Percentiles rank a stretch among this genome's conserved stretches.
phyloP scores from a whole-genome alignment of 2,329 filamentous ascomycete species.

The Onygenales sp. region DNA sequence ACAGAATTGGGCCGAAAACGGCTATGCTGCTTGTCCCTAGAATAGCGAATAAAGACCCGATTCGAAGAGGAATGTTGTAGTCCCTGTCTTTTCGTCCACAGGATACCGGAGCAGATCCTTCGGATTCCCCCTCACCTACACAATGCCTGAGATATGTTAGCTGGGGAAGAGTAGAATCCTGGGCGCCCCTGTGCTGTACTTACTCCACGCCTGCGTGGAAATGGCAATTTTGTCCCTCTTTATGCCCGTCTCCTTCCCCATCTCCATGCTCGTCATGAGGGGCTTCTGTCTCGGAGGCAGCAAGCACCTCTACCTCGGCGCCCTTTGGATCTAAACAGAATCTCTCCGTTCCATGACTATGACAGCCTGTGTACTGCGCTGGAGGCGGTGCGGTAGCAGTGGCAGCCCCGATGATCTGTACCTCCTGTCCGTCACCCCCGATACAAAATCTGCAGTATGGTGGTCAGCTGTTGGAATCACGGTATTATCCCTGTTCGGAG shows the following conservation, averaged over 20 bases:
- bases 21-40: slow-evolving; percentile 59
- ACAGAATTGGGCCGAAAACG: slow-evolving; percentile 58
- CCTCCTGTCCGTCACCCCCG: slow-evolving; percentile 25
- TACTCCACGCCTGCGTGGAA: slow-evolving; percentile 69
- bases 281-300: slow-evolving; percentile 19
- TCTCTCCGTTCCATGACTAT: slow-evolving; percentile 48
- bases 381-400: slow-evolving; percentile 50
- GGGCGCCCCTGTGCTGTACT: slow-evolving; percentile 21
- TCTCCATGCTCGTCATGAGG: slow-evolving; percentile 18
- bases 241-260: slow-evolving; percentile 19
- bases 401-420: slow-evolving; percentile 31
- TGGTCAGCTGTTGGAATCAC: background rate
- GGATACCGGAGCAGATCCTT: slow-evolving; percentile 15
- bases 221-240: slow-evolving; percentile 46
- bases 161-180: background rate
- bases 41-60: slow-evolving; percentile 65
- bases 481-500: background rate
- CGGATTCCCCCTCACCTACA: slow-evolving; percentile 37
- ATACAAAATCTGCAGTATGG: slow-evolving; percentile 23
- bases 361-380: slow-evolving; percentile 55
- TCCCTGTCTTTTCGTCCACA: slow-evolving; percentile 45
- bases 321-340: slow-evolving; percentile 54
- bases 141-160: slow-evolving; percentile 38
- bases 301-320: slow-evolving; percentile 50
- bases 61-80: slow-evolving; percentile 59